Evolutionary conservation across 148 eudicot species (phyloP), one percentile per base, ranked within the genome.

Genomic region (Rhododendron henanense): DNA sequence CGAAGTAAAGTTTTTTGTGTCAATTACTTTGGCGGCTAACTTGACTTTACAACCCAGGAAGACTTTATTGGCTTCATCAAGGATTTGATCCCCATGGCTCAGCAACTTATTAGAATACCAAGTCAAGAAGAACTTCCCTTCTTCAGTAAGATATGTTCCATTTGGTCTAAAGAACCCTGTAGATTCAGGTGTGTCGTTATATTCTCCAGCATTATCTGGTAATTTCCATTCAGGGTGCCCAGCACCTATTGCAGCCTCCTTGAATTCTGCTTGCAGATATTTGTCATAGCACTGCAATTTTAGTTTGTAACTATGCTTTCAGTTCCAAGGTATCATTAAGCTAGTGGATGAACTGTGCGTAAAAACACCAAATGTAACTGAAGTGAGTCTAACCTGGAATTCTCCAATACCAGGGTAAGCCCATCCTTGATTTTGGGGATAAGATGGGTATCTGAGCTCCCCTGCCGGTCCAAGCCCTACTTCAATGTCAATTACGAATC

Each of bases 381-480:
- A 41, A 73, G 61, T 37, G 4, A 37, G 57, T 50, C 87, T 88
- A 50, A 94, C 98, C 94, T 96, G 97, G 88, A 96, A 95, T 90
- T 94, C 97, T 85, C 99, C 98, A 16, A 96, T 94, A 21, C 98
- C 98, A 13, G 98, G 98, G 86, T 84, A 96, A 71, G 39, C 84
- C 96, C 98, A 94, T 48, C 95, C 98, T 89, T 93, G 96, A 73
- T 69, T 90, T 84, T 93, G 82, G 14, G 93, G 94, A 78, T 92
- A 96, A 55, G 98, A 96, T 73, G 98, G 98, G 86, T 96, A 96
- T 81, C 95, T 90, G 18, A 96, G 91, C 83, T 96, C 98, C n/a
- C 98, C 96, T 8, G 93, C 93, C 37, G 98, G 97, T 48, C 98
- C 98, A 53, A 93, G 93, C 78, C 98, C 98, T n/a, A 96, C 98